These are phyloP conservation scores for Prinsepia uniflora DNA, from an alignment of 306 rosid genomes.

Conservation along the genomic window DNA sequence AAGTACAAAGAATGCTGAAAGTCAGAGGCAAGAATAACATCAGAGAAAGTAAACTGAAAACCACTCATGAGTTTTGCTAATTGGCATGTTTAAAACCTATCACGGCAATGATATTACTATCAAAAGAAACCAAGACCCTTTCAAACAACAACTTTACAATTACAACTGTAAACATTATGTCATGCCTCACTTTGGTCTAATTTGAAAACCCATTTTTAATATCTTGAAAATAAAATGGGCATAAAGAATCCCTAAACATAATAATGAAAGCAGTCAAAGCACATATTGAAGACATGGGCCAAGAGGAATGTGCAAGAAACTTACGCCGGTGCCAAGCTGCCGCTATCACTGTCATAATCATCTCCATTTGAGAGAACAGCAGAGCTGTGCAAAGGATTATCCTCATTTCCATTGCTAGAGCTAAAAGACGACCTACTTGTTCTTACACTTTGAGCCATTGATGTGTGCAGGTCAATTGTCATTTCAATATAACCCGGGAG, in stretches of 20 bases:
- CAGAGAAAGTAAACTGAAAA: not conserved
- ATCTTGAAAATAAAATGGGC: not conserved
- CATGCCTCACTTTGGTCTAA: not conserved
- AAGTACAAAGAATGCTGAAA: not conserved
- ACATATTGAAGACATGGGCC: not conserved
- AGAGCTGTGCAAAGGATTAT: constrained; percentile 42
- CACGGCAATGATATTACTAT: not conserved
- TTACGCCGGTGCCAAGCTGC: constrained; percentile 80
- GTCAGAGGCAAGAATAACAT: not conserved
- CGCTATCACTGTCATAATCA: constrained; percentile 64
- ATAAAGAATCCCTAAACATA: not conserved
- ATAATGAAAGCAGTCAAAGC: not conserved
- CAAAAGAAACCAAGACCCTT: not conserved
- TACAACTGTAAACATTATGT: not conserved
- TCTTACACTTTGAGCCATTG: constrained; percentile 63
- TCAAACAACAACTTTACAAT: constrained; percentile 1
- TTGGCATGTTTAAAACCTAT: not conserved
- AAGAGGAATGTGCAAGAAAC: constrained; percentile 25
- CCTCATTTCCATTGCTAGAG: constrained; percentile 61
- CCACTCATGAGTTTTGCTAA: not conserved
- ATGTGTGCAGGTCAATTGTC: constrained; percentile 56
- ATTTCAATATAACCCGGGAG: constrained; percentile 32
- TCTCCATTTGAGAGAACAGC: constrained; percentile 46
- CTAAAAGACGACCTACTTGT: constrained; percentile 53
- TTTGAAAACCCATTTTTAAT: not conserved